Conservation (phyloP, 352 stramenopile species). For the Pythium biforme region DNA sequence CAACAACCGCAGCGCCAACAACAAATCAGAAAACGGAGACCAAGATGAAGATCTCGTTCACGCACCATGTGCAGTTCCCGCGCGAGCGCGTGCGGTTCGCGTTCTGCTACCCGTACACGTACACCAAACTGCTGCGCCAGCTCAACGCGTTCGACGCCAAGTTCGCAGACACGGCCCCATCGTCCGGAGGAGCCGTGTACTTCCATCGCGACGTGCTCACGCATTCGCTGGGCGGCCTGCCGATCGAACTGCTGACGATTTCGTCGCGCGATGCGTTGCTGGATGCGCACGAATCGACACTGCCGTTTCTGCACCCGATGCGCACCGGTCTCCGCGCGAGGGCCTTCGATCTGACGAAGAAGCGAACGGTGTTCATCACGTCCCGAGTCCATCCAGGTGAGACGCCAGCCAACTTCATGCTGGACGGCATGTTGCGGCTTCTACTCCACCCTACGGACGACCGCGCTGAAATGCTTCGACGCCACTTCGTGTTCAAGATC, state of each 20-base stretch:
- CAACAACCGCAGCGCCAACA: background rate
- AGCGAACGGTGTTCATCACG: slow-evolving; percentile 55
- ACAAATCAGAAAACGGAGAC: slow-evolving; percentile 23
- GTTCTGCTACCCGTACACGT: slow-evolving; percentile 78
- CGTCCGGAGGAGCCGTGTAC: slow-evolving; percentile 41
- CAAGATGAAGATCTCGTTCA: slow-evolving; percentile 55
- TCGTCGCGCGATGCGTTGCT: slow-evolving; percentile 17
- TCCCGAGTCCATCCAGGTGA: slow-evolving; percentile 82
- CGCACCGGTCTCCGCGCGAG: background rate
- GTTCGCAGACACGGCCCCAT: slow-evolving; percentile 1
- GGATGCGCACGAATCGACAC: background rate
- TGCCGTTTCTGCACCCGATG: slow-evolving; percentile 9
- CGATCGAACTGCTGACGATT: slow-evolving; percentile 73
- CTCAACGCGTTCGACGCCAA: slow-evolving; percentile 40
- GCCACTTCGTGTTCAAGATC: slow-evolving; percentile 77
- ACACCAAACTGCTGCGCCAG: slow-evolving; percentile 51
- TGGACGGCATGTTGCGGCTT: slow-evolving; percentile 57
- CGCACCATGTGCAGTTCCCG: slow-evolving; percentile 35
- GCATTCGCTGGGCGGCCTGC: slow-evolving; percentile 48
- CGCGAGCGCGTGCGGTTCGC: slow-evolving; percentile 59
- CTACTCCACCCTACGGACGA: slow-evolving; percentile 53
- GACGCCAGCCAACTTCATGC: slow-evolving; percentile 69
- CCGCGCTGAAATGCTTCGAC: slow-evolving; percentile 40
- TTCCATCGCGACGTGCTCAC: slow-evolving; percentile 78
- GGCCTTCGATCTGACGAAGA: slow-evolving; percentile 31